phyloP scores from a whole-genome alignment of 345 rosid genomes.

The Acer campestre region DNA sequence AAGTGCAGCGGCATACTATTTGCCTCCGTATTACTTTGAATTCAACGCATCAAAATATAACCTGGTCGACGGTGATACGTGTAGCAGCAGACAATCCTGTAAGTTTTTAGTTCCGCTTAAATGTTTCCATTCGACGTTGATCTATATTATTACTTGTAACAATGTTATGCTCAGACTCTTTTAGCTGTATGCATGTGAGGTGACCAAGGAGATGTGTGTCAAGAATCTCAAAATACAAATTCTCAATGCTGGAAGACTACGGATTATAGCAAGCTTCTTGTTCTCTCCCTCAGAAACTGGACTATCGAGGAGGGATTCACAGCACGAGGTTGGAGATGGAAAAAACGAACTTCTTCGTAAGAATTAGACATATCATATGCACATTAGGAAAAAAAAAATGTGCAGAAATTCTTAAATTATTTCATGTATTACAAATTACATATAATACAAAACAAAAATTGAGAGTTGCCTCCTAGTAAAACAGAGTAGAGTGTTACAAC shows the following conservation, averaged over 20 bases:
- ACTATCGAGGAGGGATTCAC: constrained; percentile 10
- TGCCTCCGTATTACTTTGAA: too few relatives aligned
- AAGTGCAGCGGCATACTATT: too few relatives aligned
- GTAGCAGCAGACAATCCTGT: constrained; percentile 40
- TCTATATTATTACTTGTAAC: neutral
- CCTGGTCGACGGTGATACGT: constrained; percentile 5
- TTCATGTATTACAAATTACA: constrained; percentile 10
- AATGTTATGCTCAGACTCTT: constrained; percentile 7
- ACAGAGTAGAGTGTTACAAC: constrained; percentile 10
- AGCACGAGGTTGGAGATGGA: constrained; percentile 15
- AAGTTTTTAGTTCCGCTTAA: neutral
- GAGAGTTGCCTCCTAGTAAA: constrained; percentile 12
- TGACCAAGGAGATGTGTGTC: neutral
- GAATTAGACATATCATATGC: neutral
- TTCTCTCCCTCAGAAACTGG: constrained; percentile 21
- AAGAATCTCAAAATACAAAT: neutral
- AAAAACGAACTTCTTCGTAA: neutral
- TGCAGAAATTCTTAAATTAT: neutral
- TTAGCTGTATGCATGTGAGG: constrained; percentile 6
- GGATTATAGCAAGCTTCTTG: constrained; percentile 5
- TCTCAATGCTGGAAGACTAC: neutral
- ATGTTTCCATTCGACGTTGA: neutral
- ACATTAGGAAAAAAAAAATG: neutral
- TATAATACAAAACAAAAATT: constrained; percentile 7
- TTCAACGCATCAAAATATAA: too few relatives aligned